Conservation (phyloP, 1,284 basidiomycete species). For the Ceratobasidium papillatum region DNA sequence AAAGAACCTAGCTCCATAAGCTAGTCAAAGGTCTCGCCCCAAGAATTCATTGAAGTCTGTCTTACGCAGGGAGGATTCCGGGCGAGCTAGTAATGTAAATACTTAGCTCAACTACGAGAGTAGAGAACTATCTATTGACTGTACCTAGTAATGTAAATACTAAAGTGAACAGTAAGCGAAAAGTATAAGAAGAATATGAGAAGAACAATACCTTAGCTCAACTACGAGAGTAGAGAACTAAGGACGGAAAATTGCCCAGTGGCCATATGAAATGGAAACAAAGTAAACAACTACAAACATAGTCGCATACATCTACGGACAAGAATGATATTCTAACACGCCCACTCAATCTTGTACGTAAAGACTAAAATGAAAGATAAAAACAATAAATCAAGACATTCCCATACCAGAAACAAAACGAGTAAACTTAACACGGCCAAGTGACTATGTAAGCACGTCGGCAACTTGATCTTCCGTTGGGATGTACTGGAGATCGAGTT, state of each 20-base stretch:
- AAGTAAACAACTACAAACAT: background rate
- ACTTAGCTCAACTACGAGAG: background rate
- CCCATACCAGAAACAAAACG: background rate
- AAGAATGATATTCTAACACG: background rate
- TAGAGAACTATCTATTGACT: background rate
- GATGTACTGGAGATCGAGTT: constrained; percentile 51
- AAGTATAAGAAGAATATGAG: background rate
- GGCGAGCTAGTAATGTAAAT: background rate
- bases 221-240: background rate
- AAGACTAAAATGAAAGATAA: background rate
- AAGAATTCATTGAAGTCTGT: too few species aligned
- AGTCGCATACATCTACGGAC: background rate
- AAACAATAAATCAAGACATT: background rate
- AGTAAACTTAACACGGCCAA: constrained; percentile 42
- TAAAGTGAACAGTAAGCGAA: background rate
- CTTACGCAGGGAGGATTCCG: background rate
- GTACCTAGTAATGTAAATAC: background rate
- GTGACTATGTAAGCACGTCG: constrained; percentile 57
- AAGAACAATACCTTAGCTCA: background rate
- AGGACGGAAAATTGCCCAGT: background rate
- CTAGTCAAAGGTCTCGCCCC: too few species aligned
- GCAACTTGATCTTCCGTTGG: constrained; percentile 52
- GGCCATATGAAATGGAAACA: background rate
- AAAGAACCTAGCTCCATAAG: too few species aligned
- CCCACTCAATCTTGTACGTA: background rate